These are phyloP conservation scores for Kalmusia sp. DNA, from an alignment of 2,329 filamentous ascomycete genomes.

Conservation along the genomic window DNA sequence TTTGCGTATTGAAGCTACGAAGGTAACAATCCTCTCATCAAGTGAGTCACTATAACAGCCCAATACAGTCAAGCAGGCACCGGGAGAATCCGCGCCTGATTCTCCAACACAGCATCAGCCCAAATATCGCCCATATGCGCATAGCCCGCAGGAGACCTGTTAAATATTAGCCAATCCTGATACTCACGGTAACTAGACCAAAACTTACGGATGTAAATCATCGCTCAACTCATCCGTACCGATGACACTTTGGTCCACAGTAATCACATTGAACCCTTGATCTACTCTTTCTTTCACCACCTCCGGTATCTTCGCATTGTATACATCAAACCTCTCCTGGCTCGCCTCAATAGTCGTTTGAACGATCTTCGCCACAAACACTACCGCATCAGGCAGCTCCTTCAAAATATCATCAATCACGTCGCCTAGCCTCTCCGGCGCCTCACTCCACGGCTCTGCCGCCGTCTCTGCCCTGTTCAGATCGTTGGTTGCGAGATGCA, in stretches of 20 bases:
- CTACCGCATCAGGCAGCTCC: slow-evolving; percentile 37
- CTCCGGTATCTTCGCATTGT: slow-evolving; percentile 30
- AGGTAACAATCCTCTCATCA: too few relatives aligned
- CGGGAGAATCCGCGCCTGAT: slow-evolving; percentile 12
- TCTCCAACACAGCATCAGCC: slow-evolving; percentile 19
- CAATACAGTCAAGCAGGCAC: slow-evolving; percentile 15
- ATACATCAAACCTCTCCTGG: slow-evolving; percentile 22
- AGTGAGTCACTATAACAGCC: too few relatives aligned
- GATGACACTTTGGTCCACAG: slow-evolving; percentile 34
- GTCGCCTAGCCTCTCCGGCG: slow-evolving; percentile 40
- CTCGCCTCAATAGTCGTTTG: slow-evolving; percentile 19
- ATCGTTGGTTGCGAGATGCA: slow-evolving; percentile 36
- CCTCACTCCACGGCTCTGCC: slow-evolving; percentile 27
- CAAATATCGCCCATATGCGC: slow-evolving; percentile 37
- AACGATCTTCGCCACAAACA: slow-evolving; percentile 49
- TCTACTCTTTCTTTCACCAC: slow-evolving; percentile 25
- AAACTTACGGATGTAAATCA: slow-evolving; percentile 35
- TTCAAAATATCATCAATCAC: slow-evolving; percentile 42
- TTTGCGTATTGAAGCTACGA: too few relatives aligned
- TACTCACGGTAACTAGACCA: background rate
- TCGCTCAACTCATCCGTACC: slow-evolving; percentile 27
- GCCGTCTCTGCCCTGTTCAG: slow-evolving; percentile 13
- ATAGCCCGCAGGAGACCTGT: slow-evolving; percentile 34
- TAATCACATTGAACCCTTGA: slow-evolving; percentile 30
- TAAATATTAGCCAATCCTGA: background rate